Percentiles rank a stretch among this genome's conserved stretches.
These are phyloP conservation scores for Picea mariana DNA, from an alignment of 83 land plant species.

Conservation along the genomic window DNA sequence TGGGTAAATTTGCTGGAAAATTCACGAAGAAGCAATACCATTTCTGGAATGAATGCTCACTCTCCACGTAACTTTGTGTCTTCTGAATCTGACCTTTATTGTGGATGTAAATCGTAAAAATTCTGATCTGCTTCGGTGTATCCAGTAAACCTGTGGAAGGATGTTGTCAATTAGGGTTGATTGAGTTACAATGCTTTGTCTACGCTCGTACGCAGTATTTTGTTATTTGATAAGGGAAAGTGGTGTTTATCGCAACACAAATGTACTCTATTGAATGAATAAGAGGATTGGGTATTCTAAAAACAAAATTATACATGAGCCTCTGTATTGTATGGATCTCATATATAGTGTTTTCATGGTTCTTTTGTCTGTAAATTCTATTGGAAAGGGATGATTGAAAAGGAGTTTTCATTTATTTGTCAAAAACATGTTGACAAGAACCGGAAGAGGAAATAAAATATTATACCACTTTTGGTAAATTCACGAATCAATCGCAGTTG, in stretches of 20 bases:
- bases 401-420: background rate
- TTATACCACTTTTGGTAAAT: background rate
- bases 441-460: background rate
- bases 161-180: background rate
- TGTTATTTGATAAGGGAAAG: background rate
- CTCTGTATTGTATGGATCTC: slow-evolving; percentile 4
- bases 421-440: background rate
- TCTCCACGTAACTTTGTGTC: too few relatives aligned
- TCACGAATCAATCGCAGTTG: too few relatives aligned
- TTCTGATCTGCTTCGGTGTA: too few relatives aligned
- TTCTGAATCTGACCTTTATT: too few relatives aligned
- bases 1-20: too few relatives aligned
- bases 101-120: too few relatives aligned
- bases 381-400: background rate
- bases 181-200: background rate
- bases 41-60: too few relatives aligned
- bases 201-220: background rate
- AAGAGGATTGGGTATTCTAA: background rate
- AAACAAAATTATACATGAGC: background rate
- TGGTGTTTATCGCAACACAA: background rate
- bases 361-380: background rate
- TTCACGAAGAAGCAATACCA: too few relatives aligned
- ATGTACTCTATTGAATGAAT: background rate
- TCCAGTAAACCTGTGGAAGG: too few relatives aligned
- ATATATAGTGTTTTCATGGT: background rate